Percentiles rank a stretch among this genome's conserved stretches.
Evolutionary conservation across 108 stramenopile genomes (phyloP).

Genomic region (Parmales sp.): DNA sequence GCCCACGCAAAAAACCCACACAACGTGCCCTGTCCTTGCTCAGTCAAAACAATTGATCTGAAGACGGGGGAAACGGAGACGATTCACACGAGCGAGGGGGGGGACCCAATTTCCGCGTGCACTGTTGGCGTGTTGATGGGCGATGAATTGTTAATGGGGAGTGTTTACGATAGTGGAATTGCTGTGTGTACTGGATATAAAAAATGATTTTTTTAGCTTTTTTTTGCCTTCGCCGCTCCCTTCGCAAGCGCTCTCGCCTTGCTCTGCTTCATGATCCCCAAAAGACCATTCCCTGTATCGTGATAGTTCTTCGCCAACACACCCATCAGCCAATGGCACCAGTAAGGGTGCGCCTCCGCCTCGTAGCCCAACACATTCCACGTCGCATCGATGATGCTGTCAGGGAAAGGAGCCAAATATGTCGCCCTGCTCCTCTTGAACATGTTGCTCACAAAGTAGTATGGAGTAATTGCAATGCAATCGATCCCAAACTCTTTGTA

Average conservation of each 20-base stretch:
- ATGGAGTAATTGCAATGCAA: conserved; percentile 6
- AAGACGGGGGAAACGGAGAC: not conserved
- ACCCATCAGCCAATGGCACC: conserved; percentile 4
- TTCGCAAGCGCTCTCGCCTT: conserved; percentile 10
- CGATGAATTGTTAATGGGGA: not conserved
- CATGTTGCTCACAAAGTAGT: conserved; percentile 13
- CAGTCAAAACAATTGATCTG: no score
- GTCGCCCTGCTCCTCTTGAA: not conserved
- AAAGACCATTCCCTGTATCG: not conserved
- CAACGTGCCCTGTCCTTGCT: no score
- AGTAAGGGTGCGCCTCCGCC: not conserved
- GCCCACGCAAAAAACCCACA: no score
- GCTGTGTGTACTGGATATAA: no score
- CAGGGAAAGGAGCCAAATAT: not conserved
- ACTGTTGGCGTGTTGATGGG: not conserved
- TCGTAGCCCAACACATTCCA: not conserved
- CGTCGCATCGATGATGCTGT: not conserved
- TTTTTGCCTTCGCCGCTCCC: not conserved
- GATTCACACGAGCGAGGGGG: not conserved
- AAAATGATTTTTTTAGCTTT: not conserved
- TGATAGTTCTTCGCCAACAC: not conserved
- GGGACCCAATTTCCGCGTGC: not conserved
- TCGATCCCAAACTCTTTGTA: conserved; percentile 11
- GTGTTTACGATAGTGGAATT: no score
- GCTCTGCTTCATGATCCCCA: conserved; percentile 9